Base-by-base conservation (phyloP, 345 rosid genomes). In the Angophora floribunda region DNA sequence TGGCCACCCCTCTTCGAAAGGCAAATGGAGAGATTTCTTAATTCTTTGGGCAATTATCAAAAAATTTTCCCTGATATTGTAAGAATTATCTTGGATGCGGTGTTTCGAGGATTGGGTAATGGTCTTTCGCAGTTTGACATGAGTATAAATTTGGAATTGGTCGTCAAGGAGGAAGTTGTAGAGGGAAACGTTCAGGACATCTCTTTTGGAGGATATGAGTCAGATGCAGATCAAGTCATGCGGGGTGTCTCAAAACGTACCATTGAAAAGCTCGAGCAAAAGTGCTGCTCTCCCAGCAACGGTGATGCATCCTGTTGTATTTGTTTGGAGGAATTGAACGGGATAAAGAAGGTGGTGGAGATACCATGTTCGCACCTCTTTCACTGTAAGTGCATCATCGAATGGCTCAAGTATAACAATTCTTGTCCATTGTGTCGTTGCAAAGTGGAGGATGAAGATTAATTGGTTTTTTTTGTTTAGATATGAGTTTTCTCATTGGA, bases 221-320 rank as follows among this genome's bases (percentile, higher is more conserved):
- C 16, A 0, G 67, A 28, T 61, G 7, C 16, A 0, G 0, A 61
- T 3, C 67, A 61, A 61, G 15, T 61, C 30, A 12, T 0, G 30
- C 4, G 30, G 7, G 30, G 15, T 28, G 30, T 59, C 67, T 26
- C 7, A 14, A 59, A 26, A 26, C 26, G 67, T 26, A 59, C n/a
- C 15, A 59, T 59, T 2, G 30, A 61, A 28, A 28, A 61, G 30
- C 65, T 59, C 14, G 65, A 59, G 65, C 67, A 12, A 28, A 59
- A 59, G 67, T 11, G 67, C 30, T 11, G 30, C 67, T 61, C 67
- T 61, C 15, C 15, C 30, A 11, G 70, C 14, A 4, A 61, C 0
- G 17, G 32, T 61, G 16, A 61, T 13, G 32, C 0, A 61, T 28
- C 16, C 32, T 61, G 70, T 61, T 61, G 70, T 3, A 61, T 61